Percentiles rank a stretch among this genome's conserved stretches.
These are phyloP conservation scores for Colletotrichum musicola DNA, from an alignment of 2,329 filamentous ascomycete species.

Conservation along the genomic window DNA sequence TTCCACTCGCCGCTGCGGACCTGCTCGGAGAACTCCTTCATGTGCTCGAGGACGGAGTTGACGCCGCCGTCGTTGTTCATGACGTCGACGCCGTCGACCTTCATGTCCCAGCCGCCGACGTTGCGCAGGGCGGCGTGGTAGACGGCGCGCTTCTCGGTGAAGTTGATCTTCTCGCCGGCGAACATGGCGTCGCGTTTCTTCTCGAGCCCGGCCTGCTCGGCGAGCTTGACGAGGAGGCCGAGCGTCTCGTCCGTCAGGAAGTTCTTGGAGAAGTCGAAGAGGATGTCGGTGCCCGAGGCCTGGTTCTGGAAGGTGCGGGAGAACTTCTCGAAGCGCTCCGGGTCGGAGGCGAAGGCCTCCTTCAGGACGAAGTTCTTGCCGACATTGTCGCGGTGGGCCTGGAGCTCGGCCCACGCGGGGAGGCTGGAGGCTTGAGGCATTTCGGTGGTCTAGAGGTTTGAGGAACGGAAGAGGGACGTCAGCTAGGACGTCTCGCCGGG, in stretches of 20 bases:
- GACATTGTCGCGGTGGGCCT: constrained; percentile 87
- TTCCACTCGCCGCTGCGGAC: constrained; percentile 96
- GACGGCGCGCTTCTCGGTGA: constrained; percentile 95
- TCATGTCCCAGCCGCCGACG: constrained; percentile 81
- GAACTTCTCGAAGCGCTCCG: constrained; percentile 90
- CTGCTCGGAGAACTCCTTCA: constrained; percentile 98
- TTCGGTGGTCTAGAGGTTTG: constrained; percentile 20
- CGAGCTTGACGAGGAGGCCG: constrained; percentile 86
- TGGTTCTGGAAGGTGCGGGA: constrained; percentile 83
- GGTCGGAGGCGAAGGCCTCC: constrained; percentile 90
- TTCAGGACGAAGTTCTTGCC: constrained; percentile 94
- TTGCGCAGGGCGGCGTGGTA: constrained; percentile 97
- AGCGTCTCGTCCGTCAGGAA: constrained; percentile 95
- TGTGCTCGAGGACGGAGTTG: constrained; percentile 91
- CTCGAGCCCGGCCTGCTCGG: constrained; percentile 90
- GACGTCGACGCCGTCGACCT: constrained; percentile 93
- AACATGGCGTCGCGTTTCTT: constrained; percentile 98
- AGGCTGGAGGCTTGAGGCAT: constrained; percentile 90
- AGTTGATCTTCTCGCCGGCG: constrained; percentile 98
- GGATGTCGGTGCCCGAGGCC: constrained; percentile 84
- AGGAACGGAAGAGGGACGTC: background rate
- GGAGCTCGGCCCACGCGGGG: constrained; percentile 88
- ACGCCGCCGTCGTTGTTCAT: constrained; percentile 91
- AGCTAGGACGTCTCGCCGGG: constrained; percentile 7
- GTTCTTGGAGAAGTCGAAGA: constrained; percentile 99